Percentiles rank a stretch among this genome's conserved stretches.
Conservation (phyloP, 2,329 filamentous ascomycete species). For the Stylonectria norvegica region DNA sequence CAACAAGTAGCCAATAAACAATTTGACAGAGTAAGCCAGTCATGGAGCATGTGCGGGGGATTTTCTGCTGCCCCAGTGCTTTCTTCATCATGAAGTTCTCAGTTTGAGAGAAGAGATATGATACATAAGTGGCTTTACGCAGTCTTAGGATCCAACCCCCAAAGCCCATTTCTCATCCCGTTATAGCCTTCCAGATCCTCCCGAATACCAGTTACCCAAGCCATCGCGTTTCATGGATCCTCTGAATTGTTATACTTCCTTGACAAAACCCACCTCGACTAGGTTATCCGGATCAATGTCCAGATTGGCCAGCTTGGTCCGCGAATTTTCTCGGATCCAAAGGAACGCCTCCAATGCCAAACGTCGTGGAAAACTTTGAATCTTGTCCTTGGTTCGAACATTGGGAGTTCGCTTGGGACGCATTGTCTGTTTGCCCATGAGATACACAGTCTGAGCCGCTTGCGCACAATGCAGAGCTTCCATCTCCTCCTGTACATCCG, state of each 20-base stretch:
- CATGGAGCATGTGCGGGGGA: too few species aligned
- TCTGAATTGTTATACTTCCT: conserved; percentile 60
- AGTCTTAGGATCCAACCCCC: too few species aligned
- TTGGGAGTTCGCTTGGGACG: conserved; percentile 37
- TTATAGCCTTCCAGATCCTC: too few species aligned
- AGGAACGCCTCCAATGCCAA: conserved; percentile 54
- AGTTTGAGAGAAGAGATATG: too few species aligned
- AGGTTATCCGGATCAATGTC: conserved; percentile 49
- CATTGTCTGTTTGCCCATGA: conserved; percentile 63
- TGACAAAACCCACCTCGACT: conserved; percentile 67
- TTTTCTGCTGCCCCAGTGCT: too few species aligned
- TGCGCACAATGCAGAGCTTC: conserved; percentile 43
- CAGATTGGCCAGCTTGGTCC: conserved; percentile 63
- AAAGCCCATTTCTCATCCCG: too few species aligned
- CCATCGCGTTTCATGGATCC: not conserved
- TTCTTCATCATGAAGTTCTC: too few species aligned
- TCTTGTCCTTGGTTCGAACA: too few species aligned
- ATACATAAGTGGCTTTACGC: too few species aligned
- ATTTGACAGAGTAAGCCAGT: too few species aligned
- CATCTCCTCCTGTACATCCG: conserved; percentile 36
- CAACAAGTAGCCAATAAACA: too few species aligned
- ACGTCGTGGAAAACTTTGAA: conserved; percentile 43
- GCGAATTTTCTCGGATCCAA: conserved; percentile 63
- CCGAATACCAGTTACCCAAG: not conserved
- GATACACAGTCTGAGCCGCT: conserved; percentile 49